Evolutionary conservation across 441 rosid genomes (phyloP).

Genomic region (Gossypium trilobum): DNA sequence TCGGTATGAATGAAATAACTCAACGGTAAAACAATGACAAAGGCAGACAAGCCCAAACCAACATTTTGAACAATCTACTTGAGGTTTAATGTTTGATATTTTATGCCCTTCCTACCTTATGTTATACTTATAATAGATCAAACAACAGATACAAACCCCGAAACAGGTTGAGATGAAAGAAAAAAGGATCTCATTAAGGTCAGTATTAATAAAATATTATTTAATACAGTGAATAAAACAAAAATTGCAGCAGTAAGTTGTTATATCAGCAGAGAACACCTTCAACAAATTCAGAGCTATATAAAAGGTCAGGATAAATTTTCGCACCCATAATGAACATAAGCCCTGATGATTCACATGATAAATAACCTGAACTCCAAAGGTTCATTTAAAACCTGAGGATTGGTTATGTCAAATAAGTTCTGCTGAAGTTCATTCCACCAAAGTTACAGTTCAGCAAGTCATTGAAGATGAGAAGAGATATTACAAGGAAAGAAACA

Average conservation of each 20-base stretch:
- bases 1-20: not conserved
- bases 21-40: not conserved
- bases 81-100: not conserved
- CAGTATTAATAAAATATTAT: not conserved
- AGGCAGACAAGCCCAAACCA: not conserved
- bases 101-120: not conserved
- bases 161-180: not conserved
- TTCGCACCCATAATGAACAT: not conserved
- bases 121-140: not conserved
- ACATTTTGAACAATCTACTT: not conserved
- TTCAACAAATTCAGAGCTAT: not conserved
- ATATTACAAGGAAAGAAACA: not conserved
- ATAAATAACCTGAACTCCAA: not conserved
- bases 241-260: not conserved
- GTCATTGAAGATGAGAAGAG: constrained; percentile 2
- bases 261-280: not conserved
- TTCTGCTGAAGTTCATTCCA: not conserved
- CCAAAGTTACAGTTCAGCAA: not conserved
- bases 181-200: not conserved
- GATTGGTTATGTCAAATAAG: not conserved
- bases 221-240: not conserved
- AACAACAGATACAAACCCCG: not conserved
- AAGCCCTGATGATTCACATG: not conserved
- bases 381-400: not conserved
- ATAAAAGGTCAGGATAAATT: not conserved